phyloP scores from a whole-genome alignment of 2,329 filamentous ascomycete genomes.

The Fusarium pseudonygamai region DNA sequence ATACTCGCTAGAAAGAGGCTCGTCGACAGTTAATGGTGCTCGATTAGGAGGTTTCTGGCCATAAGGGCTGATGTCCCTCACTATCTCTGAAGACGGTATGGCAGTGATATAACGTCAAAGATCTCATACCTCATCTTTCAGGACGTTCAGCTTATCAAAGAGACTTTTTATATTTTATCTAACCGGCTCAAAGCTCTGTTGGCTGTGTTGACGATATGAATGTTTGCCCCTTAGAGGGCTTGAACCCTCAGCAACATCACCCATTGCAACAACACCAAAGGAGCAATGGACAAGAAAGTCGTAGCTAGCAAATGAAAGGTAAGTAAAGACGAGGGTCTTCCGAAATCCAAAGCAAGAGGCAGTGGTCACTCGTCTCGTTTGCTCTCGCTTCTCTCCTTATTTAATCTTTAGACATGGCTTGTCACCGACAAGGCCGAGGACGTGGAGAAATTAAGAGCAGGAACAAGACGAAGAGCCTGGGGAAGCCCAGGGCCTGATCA shows the following conservation, averaged over 20 bases:
- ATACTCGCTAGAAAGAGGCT: neutral
- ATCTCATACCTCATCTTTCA: neutral
- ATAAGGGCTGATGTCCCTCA: too few relatives aligned
- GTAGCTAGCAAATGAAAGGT: too few relatives aligned
- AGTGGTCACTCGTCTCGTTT: accelerated
- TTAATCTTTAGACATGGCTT: neutral
- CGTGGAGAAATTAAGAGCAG: neutral
- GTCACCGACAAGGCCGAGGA: neutral
- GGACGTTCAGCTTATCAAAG: accelerated
- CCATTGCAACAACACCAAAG: neutral
- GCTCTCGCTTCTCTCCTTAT: neutral
- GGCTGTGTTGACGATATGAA: too few relatives aligned
- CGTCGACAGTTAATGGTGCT: neutral
- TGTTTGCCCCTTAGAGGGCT: too few relatives aligned
- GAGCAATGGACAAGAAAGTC: too few relatives aligned
- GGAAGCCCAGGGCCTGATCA: neutral
- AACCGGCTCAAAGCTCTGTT: too few relatives aligned
- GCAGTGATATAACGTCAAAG: neutral
- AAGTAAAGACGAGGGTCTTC: too few relatives aligned
- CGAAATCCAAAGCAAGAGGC: too few relatives aligned
- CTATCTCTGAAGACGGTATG: too few relatives aligned
- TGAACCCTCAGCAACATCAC: neutral
- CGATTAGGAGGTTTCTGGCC: too few relatives aligned
- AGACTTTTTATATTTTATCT: too few relatives aligned
- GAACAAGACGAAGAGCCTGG: neutral